Conservation (phyloP, 495 filamentous ascomycete genomes). For the Neurospora sp. region DNA sequence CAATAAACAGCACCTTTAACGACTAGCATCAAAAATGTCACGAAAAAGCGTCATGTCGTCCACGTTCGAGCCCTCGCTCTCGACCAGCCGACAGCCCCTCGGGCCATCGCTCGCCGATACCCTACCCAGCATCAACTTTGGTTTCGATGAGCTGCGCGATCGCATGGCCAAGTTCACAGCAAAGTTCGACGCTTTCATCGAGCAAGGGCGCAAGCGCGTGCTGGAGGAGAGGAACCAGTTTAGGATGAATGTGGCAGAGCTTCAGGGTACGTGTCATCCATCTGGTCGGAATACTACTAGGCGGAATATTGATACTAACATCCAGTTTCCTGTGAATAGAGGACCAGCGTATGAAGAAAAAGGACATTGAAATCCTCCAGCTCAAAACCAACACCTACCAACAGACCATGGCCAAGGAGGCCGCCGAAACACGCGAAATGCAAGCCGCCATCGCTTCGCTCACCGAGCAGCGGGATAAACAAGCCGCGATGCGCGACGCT, state of each 20-base stretch:
- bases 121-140: constrained; percentile 85
- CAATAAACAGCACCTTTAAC: constrained; percentile 1
- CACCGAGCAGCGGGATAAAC: constrained; percentile 62
- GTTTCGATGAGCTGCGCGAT: constrained; percentile 89
- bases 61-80: constrained; percentile 66
- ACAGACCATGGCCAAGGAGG: constrained; percentile 75
- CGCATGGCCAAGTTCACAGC: constrained; percentile 90
- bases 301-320: background rate
- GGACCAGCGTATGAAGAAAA: constrained; percentile 78
- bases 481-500: constrained; percentile 58
- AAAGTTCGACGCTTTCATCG: constrained; percentile 89
- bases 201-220: constrained; percentile 75
- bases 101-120: constrained; percentile 55
- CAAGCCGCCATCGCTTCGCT: constrained; percentile 68
- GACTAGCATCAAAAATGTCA: constrained; percentile 2
- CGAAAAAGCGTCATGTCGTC: constrained; percentile 44
- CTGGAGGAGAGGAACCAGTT: constrained; percentile 91
- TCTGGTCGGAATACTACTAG: background rate
- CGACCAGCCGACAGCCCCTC: constrained; percentile 56
- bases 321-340: constrained; percentile 41
- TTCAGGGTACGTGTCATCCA: constrained; percentile 54
- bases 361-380: constrained; percentile 73
- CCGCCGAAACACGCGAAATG: constrained; percentile 80
- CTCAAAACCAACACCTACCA: constrained; percentile 67
- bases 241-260: constrained; percentile 75